Evolutionary conservation across 306 rosid species (phyloP), one percentile per base, ranked within the genome.

Genomic region (Psophocarpus tetragonolobus): DNA sequence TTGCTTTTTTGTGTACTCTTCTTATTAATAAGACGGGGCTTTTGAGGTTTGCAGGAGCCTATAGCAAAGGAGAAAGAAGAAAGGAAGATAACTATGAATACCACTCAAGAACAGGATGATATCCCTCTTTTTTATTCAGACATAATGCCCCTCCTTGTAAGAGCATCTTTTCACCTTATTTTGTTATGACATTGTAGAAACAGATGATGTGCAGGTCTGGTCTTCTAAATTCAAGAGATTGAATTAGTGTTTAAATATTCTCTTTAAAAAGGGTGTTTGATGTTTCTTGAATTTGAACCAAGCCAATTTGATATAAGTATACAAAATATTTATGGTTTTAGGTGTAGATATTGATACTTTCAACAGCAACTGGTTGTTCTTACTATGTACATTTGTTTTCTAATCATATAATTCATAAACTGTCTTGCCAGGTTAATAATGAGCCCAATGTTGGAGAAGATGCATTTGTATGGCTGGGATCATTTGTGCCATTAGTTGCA

Each of bases 101-200:
- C 65, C 23, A 6, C 71, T 71, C 60, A 66, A 42, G 97, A 84
- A 74, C 87, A 86, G 29, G 97, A 95, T 53, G 99, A 95, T 18
- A 86, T 84, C 62, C 71, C 97, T 62, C 92, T 95, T 62, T 95
- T 95, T 82, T 95, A 95, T 86, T 89, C 99, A 62, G 99, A 95
- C 73, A 63, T 88, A 71, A 87, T 95, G 97, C 99, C 97, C 11
- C 94, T 95, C 75, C 94, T 92, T 18, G 99, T 95, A 90, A 89
- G 92, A 71, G 3, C 2, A 41, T 54, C 33, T 8, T 71, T 64
- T 45, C 61, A 44, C 58, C 17, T 38, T 7, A 50, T 29, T 70
- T 24, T 44, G 18, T 11, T 23, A 53, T 54, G 61, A 6, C 42
- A 75, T 13, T 11, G 27, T 12, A 7, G 51, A 78, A 32, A 53